Conservation (phyloP, 306 rosid genomes). For the Prunus dulcis region DNA sequence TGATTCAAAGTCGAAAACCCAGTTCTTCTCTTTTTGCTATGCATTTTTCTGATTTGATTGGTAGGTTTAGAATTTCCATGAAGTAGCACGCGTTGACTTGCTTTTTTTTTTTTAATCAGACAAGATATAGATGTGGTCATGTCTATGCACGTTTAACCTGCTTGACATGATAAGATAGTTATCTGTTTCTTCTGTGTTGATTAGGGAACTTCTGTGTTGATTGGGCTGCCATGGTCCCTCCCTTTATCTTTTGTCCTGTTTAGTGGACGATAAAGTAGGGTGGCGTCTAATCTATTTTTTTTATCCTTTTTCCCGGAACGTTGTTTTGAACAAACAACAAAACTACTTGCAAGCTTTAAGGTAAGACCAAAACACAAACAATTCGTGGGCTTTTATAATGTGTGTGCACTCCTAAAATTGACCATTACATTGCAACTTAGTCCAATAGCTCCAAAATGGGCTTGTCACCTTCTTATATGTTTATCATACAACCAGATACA, state of each 20-base stretch:
- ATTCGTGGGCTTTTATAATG: background rate
- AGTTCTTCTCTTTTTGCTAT: too few relatives aligned
- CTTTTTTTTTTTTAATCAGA: background rate
- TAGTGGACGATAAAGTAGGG: background rate
- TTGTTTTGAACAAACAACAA: too few relatives aligned
- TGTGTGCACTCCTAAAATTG: background rate
- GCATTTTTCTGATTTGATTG: background rate
- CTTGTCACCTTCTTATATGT: background rate
- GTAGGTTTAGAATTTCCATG: background rate
- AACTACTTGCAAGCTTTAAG: too few relatives aligned
- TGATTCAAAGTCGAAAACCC: too few relatives aligned
- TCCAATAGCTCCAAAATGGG: background rate
- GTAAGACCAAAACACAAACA: too few relatives aligned
- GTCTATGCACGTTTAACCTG: background rate
- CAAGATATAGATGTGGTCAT: background rate
- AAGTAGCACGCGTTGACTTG: background rate
- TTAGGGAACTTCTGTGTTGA: background rate
- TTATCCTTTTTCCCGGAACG: too few relatives aligned
- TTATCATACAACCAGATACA: background rate
- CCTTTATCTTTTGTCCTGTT: background rate
- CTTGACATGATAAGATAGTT: background rate
- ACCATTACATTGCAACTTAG: too few relatives aligned
- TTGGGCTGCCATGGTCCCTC: background rate
- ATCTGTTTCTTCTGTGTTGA: background rate
- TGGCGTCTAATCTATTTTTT: background rate